Conservation (phyloP, 2,329 filamentous ascomycete species). For the Thielaviopsis punctulata region DNA sequence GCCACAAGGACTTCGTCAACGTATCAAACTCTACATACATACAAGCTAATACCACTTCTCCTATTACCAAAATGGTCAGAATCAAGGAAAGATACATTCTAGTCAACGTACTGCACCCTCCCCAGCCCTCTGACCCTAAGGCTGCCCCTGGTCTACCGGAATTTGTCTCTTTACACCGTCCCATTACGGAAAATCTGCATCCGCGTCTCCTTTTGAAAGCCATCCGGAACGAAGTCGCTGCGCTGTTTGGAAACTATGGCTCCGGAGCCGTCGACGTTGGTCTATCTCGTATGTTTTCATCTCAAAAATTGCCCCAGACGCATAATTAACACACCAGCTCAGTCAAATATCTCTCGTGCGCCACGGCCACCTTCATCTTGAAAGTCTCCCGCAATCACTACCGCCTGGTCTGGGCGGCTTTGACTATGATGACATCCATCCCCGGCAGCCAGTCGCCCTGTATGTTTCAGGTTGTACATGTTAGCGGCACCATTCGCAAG, state of each 20-base stretch:
- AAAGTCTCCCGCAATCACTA: conserved; percentile 69
- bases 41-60: no score
- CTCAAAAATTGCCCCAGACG: not conserved
- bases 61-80: conserved; percentile 50
- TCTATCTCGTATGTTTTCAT: conserved; percentile 38
- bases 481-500: conserved; percentile 86
- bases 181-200: conserved; percentile 56
- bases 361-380: conserved; percentile 90
- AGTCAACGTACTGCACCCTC: conserved; percentile 82
- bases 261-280: conserved; percentile 54
- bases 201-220: conserved; percentile 46
- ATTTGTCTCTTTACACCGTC: conserved; percentile 60
- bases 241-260: conserved; percentile 80
- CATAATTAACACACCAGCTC: conserved; percentile 7
- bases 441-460: conserved; percentile 47
- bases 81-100: conserved; percentile 92
- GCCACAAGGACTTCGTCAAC: not conserved
- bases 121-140: conserved; percentile 23
- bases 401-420: conserved; percentile 73
- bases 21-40: not conserved
- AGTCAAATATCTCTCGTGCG: conserved; percentile 86
- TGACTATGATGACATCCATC: conserved; percentile 62
- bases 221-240: conserved; percentile 51
- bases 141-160: conserved; percentile 29
- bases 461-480: conserved; percentile 67